Base-by-base conservation (phyloP, 352 stramenopile species). In the Globisporangium mamillatum region DNA sequence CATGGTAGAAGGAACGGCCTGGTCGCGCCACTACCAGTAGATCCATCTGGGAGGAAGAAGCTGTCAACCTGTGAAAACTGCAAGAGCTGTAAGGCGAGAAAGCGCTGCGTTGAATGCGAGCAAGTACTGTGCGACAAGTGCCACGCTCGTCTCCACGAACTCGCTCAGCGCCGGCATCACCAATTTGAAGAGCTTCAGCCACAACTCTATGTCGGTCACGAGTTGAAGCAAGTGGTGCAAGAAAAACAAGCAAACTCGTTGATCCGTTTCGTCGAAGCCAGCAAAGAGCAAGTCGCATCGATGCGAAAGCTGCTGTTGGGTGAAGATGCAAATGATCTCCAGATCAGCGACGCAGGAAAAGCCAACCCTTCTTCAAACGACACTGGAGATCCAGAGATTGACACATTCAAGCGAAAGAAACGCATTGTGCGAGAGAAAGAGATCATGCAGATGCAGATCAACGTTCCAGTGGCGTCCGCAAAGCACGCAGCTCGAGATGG, bases 111-210 rank as follows among this genome's bases (percentile, higher is more conserved):
- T 16, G 60, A 71, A 20, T 92, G 84, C 50, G 80, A 90, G 4
- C 82, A 90, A 58, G 66, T 85, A 2, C 58, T 88, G 2, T 92
- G 84, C 60, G 80, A 90, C 70, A 81, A 79, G 16, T 92, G 84
- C 32, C 77, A 90, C 63, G 71, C 80, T 16, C 76, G 78, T 1
- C 68, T 92, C 2, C 84, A 92, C 63, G 79, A 89, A 41, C 24
- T 90, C 4, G 75, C 75, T 3, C 72, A 83, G 10, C 70, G 80
- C 32, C 67, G 80, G 0, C 80, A 90, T 32, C 84, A 92, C 56
- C 53, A 70, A 0, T 90, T 84, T 22, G 72, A 84, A 71, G 75
- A 83, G 14, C 44, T 91, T 0, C 36, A 68, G 24, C 63, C 80
- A 3, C 67, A 75, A 9, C 1, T 81, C 1, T 79, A 69, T 41